phyloP scores from a whole-genome alignment of 495 filamentous ascomycete species.

The Xylaria sp. region DNA sequence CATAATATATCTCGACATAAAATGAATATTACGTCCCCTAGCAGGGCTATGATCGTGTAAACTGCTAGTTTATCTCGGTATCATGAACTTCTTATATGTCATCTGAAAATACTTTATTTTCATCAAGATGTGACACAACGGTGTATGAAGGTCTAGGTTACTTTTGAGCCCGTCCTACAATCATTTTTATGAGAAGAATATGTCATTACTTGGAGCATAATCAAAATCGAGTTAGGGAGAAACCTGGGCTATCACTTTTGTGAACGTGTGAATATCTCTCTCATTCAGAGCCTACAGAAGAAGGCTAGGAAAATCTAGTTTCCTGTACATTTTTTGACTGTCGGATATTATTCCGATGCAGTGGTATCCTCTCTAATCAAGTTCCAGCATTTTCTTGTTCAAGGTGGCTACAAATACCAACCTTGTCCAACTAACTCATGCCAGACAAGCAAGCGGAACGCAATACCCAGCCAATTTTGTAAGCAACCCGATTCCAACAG shows the following conservation, averaged over 20 bases:
- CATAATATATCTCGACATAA: not conserved
- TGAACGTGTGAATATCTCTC: constrained; percentile 3
- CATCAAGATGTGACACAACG: not conserved
- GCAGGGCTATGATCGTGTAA: not conserved
- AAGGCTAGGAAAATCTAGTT: not conserved
- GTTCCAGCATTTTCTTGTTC: not conserved
- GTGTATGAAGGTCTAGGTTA: not conserved
- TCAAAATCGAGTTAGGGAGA: not conserved
- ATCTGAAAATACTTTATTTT: not conserved
- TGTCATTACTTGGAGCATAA: not conserved
- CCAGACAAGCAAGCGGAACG: constrained; percentile 6
- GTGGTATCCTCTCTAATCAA: not conserved
- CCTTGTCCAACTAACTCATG: constrained; percentile 22
- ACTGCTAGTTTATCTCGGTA: not conserved
- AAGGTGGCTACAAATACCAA: constrained; percentile 16
- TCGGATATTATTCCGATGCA: constrained; percentile 1
- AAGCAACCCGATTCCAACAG: constrained; percentile 16
- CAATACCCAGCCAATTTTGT: constrained; percentile 14
- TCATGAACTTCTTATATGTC: not conserved
- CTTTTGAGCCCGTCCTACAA: not conserved
- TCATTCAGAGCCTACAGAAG: not conserved
- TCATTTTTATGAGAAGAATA: not conserved
- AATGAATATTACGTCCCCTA: not conserved
- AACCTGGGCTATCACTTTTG: not conserved
- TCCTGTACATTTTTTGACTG: not conserved